These are phyloP conservation scores for Pterocarpus santalinus DNA, from an alignment of 306 rosid genomes.

Conservation along the genomic window DNA sequence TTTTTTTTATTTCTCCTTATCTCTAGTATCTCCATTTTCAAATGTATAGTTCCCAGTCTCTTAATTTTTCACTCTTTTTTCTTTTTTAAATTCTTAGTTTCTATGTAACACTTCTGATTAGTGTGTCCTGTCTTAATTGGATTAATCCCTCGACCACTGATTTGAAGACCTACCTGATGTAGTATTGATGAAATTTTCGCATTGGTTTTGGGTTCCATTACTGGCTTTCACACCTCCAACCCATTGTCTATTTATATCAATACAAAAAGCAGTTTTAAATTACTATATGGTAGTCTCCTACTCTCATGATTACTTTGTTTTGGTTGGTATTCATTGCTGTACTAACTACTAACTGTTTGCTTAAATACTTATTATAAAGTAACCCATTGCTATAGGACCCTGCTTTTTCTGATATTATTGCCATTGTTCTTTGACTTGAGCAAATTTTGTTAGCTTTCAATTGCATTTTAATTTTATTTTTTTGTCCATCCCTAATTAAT, in stretches of 20 bases:
- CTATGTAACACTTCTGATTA: background rate
- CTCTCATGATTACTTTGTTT: background rate
- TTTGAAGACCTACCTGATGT: background rate
- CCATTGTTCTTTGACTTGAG: background rate
- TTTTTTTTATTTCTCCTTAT: background rate
- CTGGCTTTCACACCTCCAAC: background rate
- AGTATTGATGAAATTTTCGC: background rate
- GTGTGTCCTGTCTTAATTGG: background rate
- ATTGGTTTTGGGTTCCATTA: background rate
- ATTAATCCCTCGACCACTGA: background rate
- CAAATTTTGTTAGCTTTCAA: background rate
- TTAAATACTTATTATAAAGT: background rate
- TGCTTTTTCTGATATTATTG: background rate
- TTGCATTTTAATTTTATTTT: background rate
- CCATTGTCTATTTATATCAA: background rate
- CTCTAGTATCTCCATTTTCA: background rate
- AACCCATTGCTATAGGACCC: background rate
- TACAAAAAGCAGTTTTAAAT: background rate
- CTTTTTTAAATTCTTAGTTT: background rate
- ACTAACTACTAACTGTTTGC: background rate
- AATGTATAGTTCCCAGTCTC: background rate
- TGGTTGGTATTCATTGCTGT: background rate
- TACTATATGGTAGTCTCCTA: background rate
- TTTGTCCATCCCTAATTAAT: background rate
- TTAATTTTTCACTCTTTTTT: background rate